phyloP scores from a whole-genome alignment of 192 early-diverging fungal species.

The Backusella morwellensis region DNA sequence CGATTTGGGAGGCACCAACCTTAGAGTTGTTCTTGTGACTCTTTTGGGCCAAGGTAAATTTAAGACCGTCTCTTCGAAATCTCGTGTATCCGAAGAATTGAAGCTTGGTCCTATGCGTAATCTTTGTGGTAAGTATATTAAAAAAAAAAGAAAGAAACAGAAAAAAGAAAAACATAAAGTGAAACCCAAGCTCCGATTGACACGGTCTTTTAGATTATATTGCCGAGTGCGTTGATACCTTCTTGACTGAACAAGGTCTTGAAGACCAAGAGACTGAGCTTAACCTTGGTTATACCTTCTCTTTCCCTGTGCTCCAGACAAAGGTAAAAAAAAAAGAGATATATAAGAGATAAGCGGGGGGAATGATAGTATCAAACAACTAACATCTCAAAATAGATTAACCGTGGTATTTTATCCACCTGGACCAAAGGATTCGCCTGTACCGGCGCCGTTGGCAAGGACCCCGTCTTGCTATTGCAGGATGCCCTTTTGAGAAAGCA shows the following conservation, averaged over 20 bases:
- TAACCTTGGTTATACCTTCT: slow-evolving; percentile 90
- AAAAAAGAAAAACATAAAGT: slow-evolving; percentile 1
- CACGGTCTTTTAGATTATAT: slow-evolving; percentile 69
- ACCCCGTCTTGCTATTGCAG: slow-evolving; percentile 82
- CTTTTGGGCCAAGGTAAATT: slow-evolving; percentile 74
- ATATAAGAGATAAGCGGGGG: not conserved
- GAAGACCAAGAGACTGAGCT: slow-evolving; percentile 24
- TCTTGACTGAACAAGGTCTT: slow-evolving; percentile 52
- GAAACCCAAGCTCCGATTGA: slow-evolving; percentile 1
- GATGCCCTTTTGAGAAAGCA: slow-evolving; percentile 73
- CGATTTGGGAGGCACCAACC: slow-evolving; percentile 92
- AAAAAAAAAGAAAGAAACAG: not conserved
- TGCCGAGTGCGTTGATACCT: slow-evolving; percentile 81
- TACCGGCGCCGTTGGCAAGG: slow-evolving; percentile 74
- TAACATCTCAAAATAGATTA: slow-evolving; percentile 41
- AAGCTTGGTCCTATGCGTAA: slow-evolving; percentile 54
- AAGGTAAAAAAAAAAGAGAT: slow-evolving; percentile 29
- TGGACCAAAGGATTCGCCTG: slow-evolving; percentile 93
- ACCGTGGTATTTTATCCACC: slow-evolving; percentile 59
- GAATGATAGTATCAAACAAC: not conserved
- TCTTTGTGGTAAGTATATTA: slow-evolving; percentile 37
- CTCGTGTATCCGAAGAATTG: slow-evolving; percentile 59
- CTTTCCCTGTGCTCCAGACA: slow-evolving; percentile 91
- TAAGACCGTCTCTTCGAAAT: slow-evolving; percentile 70
- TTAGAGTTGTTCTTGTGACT: slow-evolving; percentile 85